A percentile compares a stretch with the other conserved stretches of the same genome.
Conservation (phyloP, 1,284 basidiomycete species). For the Tremellales sp. region DNA sequence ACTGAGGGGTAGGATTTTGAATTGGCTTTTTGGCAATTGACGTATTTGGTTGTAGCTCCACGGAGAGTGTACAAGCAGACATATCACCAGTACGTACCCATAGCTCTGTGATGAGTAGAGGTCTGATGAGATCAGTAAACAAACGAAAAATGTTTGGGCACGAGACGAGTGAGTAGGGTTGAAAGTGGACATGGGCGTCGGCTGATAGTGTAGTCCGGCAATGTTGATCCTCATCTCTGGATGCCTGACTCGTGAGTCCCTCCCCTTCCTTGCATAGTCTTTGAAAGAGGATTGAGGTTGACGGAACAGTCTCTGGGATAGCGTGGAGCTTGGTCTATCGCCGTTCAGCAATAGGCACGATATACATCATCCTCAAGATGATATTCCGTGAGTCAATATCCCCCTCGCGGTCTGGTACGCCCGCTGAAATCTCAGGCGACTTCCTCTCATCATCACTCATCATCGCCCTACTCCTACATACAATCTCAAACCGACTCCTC, state of each 20-base stretch:
- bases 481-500: conserved; percentile 67
- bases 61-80: conserved; percentile 68
- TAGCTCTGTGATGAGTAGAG: not conserved
- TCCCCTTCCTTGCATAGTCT: not conserved
- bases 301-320: conserved; percentile 62
- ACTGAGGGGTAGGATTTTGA: conserved; percentile 74
- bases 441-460: conserved; percentile 71
- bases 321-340: conserved; percentile 83
- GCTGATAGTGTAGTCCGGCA: conserved; percentile 57
- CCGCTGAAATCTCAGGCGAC: conserved; percentile 51
- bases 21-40: conserved; percentile 86
- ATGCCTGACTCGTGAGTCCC: conserved; percentile 63
- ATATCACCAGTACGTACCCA: conserved; percentile 40
- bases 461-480: conserved; percentile 76
- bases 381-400: conserved; percentile 57
- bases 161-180: conserved; percentile 63
- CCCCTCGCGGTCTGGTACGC: not conserved
- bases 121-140: conserved; percentile 50
- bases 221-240: conserved; percentile 78
- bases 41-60: conserved; percentile 83
- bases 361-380: conserved; percentile 71
- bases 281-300: not conserved
- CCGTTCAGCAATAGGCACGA: conserved; percentile 55
- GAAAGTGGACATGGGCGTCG: not conserved
- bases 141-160: conserved; percentile 98